Base-by-base conservation (phyloP, 257 asterid species). In the Jacaranda copaia region DNA sequence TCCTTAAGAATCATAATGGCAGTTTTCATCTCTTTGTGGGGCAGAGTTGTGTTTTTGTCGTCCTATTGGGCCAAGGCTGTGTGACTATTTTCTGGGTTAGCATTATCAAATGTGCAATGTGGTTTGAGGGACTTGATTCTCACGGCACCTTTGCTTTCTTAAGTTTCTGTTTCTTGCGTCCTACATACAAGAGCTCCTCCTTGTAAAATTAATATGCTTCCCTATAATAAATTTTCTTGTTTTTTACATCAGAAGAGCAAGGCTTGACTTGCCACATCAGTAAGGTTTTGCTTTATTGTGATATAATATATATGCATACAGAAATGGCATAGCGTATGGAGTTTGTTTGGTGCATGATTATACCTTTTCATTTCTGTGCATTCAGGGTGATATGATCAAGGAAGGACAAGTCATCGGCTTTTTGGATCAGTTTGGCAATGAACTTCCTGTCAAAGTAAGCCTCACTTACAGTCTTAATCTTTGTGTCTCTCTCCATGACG, bases 321-420 rank as follows among this genome's bases (percentile, higher is more conserved):
- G 18, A 16, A 55, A 53, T 56, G 39, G 58, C 62, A 2, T 40
- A 35, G 49, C 16, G 66, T 90, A 88, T 18, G 64, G 20, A 38
- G 15, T 63, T 73, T 20, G 35, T 8, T 68, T 57, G 68, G 32
- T 61, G 25, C 60, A 58, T 68, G 20, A 42, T 51, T 64, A n/a
- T 16, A 39, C 8, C 9, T 76, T 55, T 42, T 48, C 53, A 51
- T 81, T 77, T 69, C 42, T 69, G 53, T 72, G 10, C 83, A 48
- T 68, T 63, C 80, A 95, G 98, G 99, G 98, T 42, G 96, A 89
- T 72, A 68, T 84, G 74, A 87, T 95, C 87, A 89, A 88, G 88
- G 96, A 93, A 87, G 98, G 97, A 48, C 98, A 95, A 75, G 80
- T 83, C 59, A 79, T 95, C 18, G 98, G 98, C 76, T 88, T 73